Evolutionary conservation across 106 monocot species (phyloP).

Genomic region (Posidonia australis): DNA sequence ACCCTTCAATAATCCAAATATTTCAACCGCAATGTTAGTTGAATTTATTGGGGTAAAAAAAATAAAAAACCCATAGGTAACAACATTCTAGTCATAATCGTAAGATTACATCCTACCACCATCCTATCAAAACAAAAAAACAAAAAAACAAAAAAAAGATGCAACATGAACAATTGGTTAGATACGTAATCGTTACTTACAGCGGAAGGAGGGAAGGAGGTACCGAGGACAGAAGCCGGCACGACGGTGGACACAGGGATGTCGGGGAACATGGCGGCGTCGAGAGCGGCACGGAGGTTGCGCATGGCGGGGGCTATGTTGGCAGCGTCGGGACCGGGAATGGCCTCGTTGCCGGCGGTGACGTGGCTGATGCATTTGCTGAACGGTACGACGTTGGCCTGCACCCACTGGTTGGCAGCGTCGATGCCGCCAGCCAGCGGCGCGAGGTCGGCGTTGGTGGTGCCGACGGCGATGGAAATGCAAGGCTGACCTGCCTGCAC

Average conservation of each 20-base stretch:
- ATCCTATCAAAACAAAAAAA: not conserved
- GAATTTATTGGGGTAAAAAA: not conserved
- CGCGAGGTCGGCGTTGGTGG: slow-evolving; percentile 1
- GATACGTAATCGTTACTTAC: not conserved
- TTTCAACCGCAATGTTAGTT: not conserved
- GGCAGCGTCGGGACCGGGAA: slow-evolving; percentile 14
- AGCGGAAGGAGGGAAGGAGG: slow-evolving; percentile 12
- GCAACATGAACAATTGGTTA: too few species aligned
- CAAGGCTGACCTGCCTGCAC: not conserved
- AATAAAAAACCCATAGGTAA: too few species aligned
- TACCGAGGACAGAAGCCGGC: not conserved
- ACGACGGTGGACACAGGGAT: slow-evolving; percentile 19
- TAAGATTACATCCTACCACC: too few species aligned
- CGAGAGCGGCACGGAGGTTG: slow-evolving; percentile 20
- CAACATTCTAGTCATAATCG: too few species aligned
- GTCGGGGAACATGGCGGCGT: slow-evolving; percentile 2
- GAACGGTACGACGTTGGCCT: slow-evolving; percentile 2
- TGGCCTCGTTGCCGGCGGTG: slow-evolving; percentile 36
- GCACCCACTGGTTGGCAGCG: slow-evolving; percentile 12
- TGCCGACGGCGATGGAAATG: slow-evolving; percentile 10
- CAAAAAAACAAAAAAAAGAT: not conserved
- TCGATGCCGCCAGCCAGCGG: slow-evolving; percentile 1
- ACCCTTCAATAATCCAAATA: not conserved
- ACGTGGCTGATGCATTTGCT: slow-evolving; percentile 19
- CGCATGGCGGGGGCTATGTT: slow-evolving; percentile 24